phyloP scores from a whole-genome alignment of 352 stramenopile genomes.

The Phytophthora fragariaefolia region DNA sequence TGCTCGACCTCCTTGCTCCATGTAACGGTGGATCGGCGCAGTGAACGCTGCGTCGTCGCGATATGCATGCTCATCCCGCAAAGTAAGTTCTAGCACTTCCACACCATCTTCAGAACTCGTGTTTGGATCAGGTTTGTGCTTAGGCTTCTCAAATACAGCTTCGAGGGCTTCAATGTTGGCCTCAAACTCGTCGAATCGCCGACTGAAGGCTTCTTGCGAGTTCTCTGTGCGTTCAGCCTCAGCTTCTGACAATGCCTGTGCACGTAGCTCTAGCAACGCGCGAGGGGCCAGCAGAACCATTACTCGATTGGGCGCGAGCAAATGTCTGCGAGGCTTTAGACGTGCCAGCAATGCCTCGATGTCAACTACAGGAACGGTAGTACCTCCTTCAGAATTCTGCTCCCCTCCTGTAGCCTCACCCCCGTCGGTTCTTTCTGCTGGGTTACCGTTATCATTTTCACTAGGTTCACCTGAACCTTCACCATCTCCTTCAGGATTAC shows the following conservation, averaged over 20 bases:
- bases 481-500: constrained; percentile 16
- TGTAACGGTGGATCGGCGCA: constrained; percentile 67
- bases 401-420: constrained; percentile 17
- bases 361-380: constrained; percentile 32
- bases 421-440: constrained; percentile 28
- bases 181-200: constrained; percentile 56
- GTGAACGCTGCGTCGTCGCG: constrained; percentile 47
- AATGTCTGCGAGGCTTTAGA: constrained; percentile 45
- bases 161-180: constrained; percentile 55
- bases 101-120: constrained; percentile 37
- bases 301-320: constrained; percentile 73
- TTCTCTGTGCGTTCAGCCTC: constrained; percentile 66
- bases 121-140: constrained; percentile 9
- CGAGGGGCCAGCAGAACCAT: constrained; percentile 62
- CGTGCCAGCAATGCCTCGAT: constrained; percentile 50
- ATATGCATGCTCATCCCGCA: constrained; percentile 56
- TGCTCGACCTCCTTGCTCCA: constrained; percentile 71
- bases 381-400: constrained; percentile 15
- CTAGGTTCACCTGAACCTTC: constrained; percentile 26
- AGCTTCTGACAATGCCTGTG: constrained; percentile 62
- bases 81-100: constrained; percentile 72
- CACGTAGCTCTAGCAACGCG: constrained; percentile 58
- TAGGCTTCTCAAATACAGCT: constrained; percentile 69
- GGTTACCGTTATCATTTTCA: constrained; percentile 31
- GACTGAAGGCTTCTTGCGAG: constrained; percentile 62